Base-by-base conservation (phyloP, 179 eudicot genomes). In the Monotropa hypopitys region DNA sequence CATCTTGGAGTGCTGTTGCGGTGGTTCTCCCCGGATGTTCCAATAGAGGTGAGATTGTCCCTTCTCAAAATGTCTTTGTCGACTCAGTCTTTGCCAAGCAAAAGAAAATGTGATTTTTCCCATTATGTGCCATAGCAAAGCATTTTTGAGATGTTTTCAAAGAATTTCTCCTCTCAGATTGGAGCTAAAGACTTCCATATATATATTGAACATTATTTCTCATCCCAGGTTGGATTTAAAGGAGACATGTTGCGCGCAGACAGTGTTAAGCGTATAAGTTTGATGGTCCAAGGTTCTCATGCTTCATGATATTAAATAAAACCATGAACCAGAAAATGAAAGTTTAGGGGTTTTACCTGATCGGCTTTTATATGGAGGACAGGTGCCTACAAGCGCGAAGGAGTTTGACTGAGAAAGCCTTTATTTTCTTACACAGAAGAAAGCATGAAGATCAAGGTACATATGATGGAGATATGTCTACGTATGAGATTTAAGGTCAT, bases 1-100 rank as follows among this genome's bases (percentile, higher is more conserved):
- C 96, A 87, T 81, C 97, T 94, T 72, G 98, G 98, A 77, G 94
- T 92, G 72, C 82, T 92, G 74, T 73, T 92, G 74, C 88, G 96
- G 72, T 94, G 97, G 98, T 94, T 94, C 78, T 83, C 97, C 76
- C 93, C 97, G 4, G 97, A 94, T 43, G 77, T 49, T 65, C 80
- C 90, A 66, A 88, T 76, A 32, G 98, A 94, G 97, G 98, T 93
- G 84, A 85, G 67, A 61, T 30, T 76, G 45, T 42, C 76, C 51
- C 89, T 23, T 4, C 21, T 26, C 42, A 57, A 47, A 47, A 76
- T 92, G 94, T 46, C 20, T 47, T 40, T 30, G 91, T 89, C 89
- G 72, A 79, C n/a, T 2, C 40, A 28, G 49, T n/a, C 3, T 20
- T 63, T 75, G 62, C 78, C 30, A 5, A 30, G 59, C 49, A 61